Conservation (phyloP, 1,284 basidiomycete species). For the Apiotrichum akiyoshidainum region DNA sequence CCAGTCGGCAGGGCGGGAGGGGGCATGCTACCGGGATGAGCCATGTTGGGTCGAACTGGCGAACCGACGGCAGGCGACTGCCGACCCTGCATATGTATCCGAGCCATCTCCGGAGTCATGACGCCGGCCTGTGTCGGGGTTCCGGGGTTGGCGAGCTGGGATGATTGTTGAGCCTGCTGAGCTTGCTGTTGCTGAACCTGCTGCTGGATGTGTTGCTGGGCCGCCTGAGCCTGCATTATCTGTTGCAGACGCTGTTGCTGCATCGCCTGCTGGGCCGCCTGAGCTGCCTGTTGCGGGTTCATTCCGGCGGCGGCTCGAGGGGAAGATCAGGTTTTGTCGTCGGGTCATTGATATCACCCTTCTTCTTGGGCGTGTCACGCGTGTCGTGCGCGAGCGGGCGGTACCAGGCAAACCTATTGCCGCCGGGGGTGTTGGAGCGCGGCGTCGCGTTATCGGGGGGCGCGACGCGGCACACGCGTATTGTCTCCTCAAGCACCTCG, state of each 20-base stretch:
- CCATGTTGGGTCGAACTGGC: conserved; percentile 18
- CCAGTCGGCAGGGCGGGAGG: conserved; percentile 21
- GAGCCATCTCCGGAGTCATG: conserved; percentile 22
- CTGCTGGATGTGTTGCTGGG: conserved; percentile 19
- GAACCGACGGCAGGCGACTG: conserved; percentile 24
- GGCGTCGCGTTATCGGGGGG: background rate
- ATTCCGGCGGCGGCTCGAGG: background rate
- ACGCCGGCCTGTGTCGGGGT: conserved; percentile 5
- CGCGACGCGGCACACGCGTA: conserved; percentile 13
- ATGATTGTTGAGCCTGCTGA: conserved; percentile 17
- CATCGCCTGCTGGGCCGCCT: conserved; percentile 5
- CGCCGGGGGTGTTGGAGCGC: background rate
- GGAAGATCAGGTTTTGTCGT: background rate
- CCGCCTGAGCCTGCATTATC: conserved; percentile 15
- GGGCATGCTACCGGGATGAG: conserved; percentile 20
- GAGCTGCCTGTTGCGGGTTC: background rate
- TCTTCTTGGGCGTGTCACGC: background rate
- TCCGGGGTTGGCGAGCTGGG: conserved; percentile 12
- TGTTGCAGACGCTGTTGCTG: conserved; percentile 21
- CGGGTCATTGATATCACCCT: background rate
- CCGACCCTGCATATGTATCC: conserved; percentile 24
- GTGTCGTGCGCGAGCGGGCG: conserved; percentile 8
- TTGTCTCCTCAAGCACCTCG: conserved; percentile 23
- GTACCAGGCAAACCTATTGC: conserved; percentile 11
- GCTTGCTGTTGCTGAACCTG: conserved; percentile 18